These are phyloP conservation scores for Naganishia friedmannii DNA, from an alignment of 768 basidiomycete genomes.

Conservation along the genomic window DNA sequence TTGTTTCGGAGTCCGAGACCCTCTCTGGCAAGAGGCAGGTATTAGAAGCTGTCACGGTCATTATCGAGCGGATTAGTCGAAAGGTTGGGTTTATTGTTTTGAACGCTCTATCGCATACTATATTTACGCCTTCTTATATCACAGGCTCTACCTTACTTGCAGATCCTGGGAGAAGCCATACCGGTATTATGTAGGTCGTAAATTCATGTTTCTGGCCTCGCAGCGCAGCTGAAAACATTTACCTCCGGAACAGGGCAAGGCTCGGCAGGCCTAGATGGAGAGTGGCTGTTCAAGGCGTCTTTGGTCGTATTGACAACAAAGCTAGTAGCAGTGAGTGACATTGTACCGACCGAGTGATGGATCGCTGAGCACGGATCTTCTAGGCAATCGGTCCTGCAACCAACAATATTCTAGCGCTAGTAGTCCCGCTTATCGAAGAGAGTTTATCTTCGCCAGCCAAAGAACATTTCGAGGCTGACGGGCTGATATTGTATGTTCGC, in stretches of 20 bases:
- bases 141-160: constrained; percentile 45
- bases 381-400: constrained; percentile 24
- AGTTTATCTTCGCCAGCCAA: constrained; percentile 48
- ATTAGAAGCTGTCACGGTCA: constrained; percentile 44
- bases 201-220: not conserved
- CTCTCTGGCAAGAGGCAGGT: constrained; percentile 47
- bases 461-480: constrained; percentile 51
- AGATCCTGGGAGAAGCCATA: constrained; percentile 43
- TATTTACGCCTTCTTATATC: not conserved
- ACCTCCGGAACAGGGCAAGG: constrained; percentile 40
- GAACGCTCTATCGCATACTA: not conserved
- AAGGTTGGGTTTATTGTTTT: constrained; percentile 33
- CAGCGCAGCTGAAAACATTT: not conserved
- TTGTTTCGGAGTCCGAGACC: constrained; percentile 44
- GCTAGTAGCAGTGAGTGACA: constrained; percentile 38
- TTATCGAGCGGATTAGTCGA: constrained; percentile 46
- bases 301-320: constrained; percentile 47
- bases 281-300: constrained; percentile 52
- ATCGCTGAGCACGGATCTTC: not conserved
- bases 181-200: constrained; percentile 44
- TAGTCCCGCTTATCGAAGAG: constrained; percentile 51
- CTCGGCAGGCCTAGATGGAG: constrained; percentile 45
- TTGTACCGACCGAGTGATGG: no score
- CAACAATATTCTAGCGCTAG: constrained; percentile 39
- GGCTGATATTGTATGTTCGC: constrained; percentile 40